phyloP scores from a whole-genome alignment of 2,329 filamentous ascomycete genomes.

The Geoglossum cookeanum region DNA sequence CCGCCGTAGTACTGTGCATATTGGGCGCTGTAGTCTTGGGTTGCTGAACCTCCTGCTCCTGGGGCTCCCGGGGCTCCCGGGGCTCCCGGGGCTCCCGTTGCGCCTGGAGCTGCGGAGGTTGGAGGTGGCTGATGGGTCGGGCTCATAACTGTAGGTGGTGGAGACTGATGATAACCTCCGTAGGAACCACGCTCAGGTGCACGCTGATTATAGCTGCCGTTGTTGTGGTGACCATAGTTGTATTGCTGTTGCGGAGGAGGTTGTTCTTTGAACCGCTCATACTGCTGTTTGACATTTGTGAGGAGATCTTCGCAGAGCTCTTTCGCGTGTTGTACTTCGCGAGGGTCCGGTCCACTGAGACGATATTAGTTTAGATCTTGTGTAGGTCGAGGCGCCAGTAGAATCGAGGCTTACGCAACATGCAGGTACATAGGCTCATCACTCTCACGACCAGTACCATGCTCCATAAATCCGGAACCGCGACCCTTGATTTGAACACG shows the following conservation, averaged over 20 bases:
- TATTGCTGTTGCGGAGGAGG: conserved; percentile 14
- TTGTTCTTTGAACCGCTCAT: conserved; percentile 67
- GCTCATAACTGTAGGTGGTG: conserved; percentile 15
- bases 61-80: conserved; percentile 3
- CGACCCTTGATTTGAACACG: conserved; percentile 96
- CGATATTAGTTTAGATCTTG: conserved; percentile 16
- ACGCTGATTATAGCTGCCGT: conserved; percentile 26
- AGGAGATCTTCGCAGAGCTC: conserved; percentile 78
- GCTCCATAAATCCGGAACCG: conserved; percentile 85
- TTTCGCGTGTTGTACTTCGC: conserved; percentile 72
- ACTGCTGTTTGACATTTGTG: conserved; percentile 69
- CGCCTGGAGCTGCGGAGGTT: conserved; percentile 24
- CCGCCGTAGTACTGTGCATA: conserved; percentile 67
- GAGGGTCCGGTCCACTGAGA: conserved; percentile 61
- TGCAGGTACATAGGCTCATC: conserved; percentile 95
- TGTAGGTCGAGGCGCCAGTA: not conserved
- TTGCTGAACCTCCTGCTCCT: conserved; percentile 12
- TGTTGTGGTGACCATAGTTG: conserved; percentile 30
- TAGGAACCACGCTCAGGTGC: conserved; percentile 22
- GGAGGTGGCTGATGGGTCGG: conserved; percentile 20
- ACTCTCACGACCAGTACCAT: conserved; percentile 70
- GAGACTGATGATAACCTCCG: conserved; percentile 17
- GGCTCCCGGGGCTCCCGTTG: conserved; percentile 21
- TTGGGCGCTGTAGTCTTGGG: conserved; percentile 54
- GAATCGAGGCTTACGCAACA: conserved; percentile 50